These are phyloP conservation scores for Pythium sukuiense DNA, from an alignment of 352 stramenopile species.

Conservation along the genomic window DNA sequence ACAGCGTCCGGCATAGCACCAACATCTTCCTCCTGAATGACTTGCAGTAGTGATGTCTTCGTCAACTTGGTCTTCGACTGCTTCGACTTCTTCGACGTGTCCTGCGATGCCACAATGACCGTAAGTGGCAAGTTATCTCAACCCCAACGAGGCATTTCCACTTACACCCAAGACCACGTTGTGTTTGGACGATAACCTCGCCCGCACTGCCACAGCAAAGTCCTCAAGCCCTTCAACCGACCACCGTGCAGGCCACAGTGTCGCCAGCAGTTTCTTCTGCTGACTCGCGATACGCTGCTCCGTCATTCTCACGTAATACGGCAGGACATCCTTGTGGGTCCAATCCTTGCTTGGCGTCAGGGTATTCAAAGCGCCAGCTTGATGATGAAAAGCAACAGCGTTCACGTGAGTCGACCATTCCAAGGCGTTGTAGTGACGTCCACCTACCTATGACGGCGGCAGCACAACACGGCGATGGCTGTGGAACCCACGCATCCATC, in stretches of 20 bases:
- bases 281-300: conserved; percentile 19
- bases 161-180: conserved; percentile 11
- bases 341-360: conserved; percentile 27
- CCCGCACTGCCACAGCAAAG: conserved; percentile 15
- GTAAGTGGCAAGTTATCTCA: background rate
- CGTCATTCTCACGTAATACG: conserved; percentile 35
- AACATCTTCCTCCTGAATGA: conserved; percentile 1
- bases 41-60: conserved; percentile 18
- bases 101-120: conserved; percentile 8
- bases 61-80: conserved; percentile 12
- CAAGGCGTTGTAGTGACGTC: background rate
- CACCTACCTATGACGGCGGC: conserved; percentile 45
- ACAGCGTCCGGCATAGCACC: background rate
- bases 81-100: conserved; percentile 24
- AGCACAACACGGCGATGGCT: conserved; percentile 66
- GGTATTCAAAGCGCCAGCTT: conserved; percentile 53
- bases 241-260: background rate
- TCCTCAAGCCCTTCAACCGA: conserved; percentile 20
- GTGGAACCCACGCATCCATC: conserved; percentile 53
- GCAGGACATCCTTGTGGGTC: conserved; percentile 22
- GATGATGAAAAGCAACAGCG: background rate
- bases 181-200: conserved; percentile 6
- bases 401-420: background rate
- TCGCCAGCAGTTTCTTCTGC: conserved; percentile 16
- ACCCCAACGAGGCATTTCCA: background rate